Evolutionary conservation across 1,139 yeast genomes (phyloP).

Genomic region (Suhomyces bolitotheri): DNA sequence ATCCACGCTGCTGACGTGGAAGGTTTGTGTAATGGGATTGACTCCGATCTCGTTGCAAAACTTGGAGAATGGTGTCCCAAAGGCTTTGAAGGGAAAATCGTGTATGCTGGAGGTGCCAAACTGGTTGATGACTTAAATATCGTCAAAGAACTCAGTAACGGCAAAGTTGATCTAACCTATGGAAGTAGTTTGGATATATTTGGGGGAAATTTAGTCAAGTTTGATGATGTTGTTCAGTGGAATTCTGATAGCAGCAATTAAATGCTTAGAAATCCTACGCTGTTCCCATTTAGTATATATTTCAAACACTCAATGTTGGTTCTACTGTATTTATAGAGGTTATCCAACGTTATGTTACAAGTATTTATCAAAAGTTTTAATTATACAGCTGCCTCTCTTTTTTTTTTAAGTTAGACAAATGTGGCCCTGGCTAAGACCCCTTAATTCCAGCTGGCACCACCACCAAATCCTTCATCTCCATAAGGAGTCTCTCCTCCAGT

Average conservation of each 20-base stretch:
- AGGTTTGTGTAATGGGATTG: constrained; percentile 92
- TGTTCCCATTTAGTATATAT: too few relatives aligned
- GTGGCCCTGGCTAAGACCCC: background rate
- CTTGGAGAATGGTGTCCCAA: constrained; percentile 76
- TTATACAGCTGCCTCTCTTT: constrained; percentile 3
- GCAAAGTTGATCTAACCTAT: constrained; percentile 85
- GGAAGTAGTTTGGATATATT: constrained; percentile 94
- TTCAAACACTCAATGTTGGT: background rate
- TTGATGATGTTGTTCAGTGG: constrained; percentile 75
- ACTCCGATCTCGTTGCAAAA: constrained; percentile 65
- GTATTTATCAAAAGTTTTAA: constrained; percentile 1
- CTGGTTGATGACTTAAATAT: constrained; percentile 63
- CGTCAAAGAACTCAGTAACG: constrained; percentile 67
- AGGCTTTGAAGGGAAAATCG: constrained; percentile 64
- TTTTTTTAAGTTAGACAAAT: background rate
- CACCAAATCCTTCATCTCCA: constrained; percentile 49
- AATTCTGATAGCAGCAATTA: too few relatives aligned
- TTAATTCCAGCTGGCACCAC: constrained; percentile 18
- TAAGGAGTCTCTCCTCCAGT: constrained; percentile 44
- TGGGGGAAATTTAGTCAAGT: constrained; percentile 81
- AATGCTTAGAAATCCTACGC: too few relatives aligned
- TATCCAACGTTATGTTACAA: constrained; percentile 3
- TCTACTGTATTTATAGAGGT: background rate
- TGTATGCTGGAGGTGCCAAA: constrained; percentile 97
- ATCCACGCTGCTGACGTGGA: constrained; percentile 99